A percentile compares a stretch with the other conserved stretches of the same genome.
Conservation (phyloP, 495 filamentous ascomycete species). For the Penicillium subrubescens region DNA sequence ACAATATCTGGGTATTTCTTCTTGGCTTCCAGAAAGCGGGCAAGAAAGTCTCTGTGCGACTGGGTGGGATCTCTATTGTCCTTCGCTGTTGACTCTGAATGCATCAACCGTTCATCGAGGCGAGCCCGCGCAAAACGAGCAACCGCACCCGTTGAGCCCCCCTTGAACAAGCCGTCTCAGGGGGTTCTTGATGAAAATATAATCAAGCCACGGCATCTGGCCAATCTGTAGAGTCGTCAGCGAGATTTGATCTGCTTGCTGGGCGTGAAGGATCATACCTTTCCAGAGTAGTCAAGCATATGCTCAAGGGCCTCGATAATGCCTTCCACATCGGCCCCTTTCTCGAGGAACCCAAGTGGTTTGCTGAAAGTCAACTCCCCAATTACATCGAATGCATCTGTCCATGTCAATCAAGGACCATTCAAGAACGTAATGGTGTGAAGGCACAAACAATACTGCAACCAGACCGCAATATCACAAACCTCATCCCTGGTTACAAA, state of each 20-base stretch:
- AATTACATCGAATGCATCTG: conserved; percentile 48
- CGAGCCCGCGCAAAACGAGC: conserved; percentile 53
- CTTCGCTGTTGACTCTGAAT: background rate
- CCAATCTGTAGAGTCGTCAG: conserved; percentile 31
- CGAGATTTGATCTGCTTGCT: background rate
- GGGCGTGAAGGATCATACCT: conserved; percentile 1
- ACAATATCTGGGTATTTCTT: conserved; percentile 36
- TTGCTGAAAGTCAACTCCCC: conserved; percentile 39
- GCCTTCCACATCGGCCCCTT: conserved; percentile 38
- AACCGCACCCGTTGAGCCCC: conserved; percentile 29
- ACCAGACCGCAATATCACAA: conserved; percentile 44
- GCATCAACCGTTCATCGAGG: conserved; percentile 36
- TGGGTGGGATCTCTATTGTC: background rate
- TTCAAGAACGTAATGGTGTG: background rate
- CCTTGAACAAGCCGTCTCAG: conserved; percentile 38
- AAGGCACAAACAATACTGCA: conserved; percentile 37
- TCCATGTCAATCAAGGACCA: background rate
- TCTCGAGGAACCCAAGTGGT: conserved; percentile 42
- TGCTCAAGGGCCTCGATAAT: conserved; percentile 28
- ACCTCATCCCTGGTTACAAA: conserved; percentile 27
- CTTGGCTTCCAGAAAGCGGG: conserved; percentile 37
- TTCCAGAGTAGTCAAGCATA: conserved; percentile 24
- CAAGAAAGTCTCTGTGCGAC: conserved; percentile 28
- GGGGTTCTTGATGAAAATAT: conserved; percentile 54
- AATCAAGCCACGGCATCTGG: conserved; percentile 55